A percentile compares a stretch with the other conserved stretches of the same genome.
Conservation (phyloP, 2,329 filamentous ascomycete species). For the Magnaporthiopsis rhizophila region DNA sequence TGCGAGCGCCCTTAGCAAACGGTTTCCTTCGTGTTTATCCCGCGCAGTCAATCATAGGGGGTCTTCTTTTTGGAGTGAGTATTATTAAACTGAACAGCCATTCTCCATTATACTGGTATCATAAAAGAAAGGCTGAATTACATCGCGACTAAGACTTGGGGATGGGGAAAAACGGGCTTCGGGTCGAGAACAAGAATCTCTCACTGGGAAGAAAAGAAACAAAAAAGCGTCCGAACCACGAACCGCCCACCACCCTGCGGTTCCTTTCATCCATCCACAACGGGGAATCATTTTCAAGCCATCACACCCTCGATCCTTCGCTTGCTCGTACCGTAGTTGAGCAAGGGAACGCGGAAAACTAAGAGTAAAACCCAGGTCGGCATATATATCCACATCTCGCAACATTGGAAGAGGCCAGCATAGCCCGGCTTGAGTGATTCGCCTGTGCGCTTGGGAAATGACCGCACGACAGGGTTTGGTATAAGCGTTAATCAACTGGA, state of each 20-base stretch:
- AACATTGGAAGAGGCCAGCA: neutral
- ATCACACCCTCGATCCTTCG: neutral
- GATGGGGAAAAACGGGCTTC: constrained; percentile 18
- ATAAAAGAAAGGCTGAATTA: constrained; percentile 40
- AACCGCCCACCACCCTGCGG: neutral
- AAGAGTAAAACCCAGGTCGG: neutral
- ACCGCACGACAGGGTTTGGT: neutral
- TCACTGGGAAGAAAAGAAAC: constrained; percentile 9
- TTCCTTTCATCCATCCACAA: neutral
- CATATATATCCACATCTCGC: neutral
- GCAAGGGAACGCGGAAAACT: neutral
- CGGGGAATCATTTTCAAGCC: neutral
- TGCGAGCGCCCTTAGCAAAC: neutral
- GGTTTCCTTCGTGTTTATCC: neutral
- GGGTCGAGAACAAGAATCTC: constrained; percentile 10
- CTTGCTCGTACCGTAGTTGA: neutral
- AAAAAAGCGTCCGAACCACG: constrained; percentile 9
- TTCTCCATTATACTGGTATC: constrained; percentile 39
- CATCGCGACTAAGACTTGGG: constrained; percentile 36
- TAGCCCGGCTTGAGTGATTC: neutral
- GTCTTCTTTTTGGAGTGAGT: neutral
- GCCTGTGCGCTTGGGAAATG: neutral
- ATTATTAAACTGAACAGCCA: constrained; percentile 15
- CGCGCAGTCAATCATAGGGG: neutral
- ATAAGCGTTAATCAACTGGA: neutral